Percentiles rank a stretch among this genome's conserved stretches.
Conservation (phyloP, 2,329 filamentous ascomycete genomes). For the Aspergillus pseudotamarii region DNA sequence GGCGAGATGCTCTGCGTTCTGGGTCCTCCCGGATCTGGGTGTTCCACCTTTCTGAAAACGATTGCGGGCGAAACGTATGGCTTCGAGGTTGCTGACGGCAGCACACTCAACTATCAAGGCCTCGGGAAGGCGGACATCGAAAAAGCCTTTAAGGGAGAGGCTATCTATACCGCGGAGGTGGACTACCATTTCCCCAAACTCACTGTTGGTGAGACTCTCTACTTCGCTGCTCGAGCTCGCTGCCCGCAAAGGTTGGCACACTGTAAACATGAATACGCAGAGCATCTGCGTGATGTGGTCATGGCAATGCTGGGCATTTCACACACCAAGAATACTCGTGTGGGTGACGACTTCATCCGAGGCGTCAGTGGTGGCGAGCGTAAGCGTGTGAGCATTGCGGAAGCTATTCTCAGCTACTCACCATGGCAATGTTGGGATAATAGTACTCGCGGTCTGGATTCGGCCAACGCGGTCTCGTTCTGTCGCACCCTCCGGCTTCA, state of each 20-base stretch:
- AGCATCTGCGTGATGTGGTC: background rate
- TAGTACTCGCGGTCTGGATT: background rate
- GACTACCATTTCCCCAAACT: background rate
- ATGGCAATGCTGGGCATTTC: background rate
- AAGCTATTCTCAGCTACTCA: background rate
- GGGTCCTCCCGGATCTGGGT: slow-evolving; percentile 50
- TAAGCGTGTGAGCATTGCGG: slow-evolving; percentile 5
- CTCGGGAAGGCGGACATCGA: slow-evolving; percentile 74
- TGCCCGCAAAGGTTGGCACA: background rate
- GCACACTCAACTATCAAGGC: slow-evolving; percentile 75
- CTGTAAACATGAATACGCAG: too few relatives aligned
- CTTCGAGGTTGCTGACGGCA: slow-evolving; percentile 66
- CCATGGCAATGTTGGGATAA: background rate
- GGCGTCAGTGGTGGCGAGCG: slow-evolving; percentile 8
- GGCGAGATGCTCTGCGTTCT: slow-evolving; percentile 55
- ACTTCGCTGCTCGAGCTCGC: background rate
- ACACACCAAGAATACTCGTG: slow-evolving; percentile 1
- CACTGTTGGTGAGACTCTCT: background rate
- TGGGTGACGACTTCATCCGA: slow-evolving; percentile 3
- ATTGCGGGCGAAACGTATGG: slow-evolving; percentile 78
- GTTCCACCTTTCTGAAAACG: slow-evolving; percentile 79
- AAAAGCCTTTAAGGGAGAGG: slow-evolving; percentile 45
- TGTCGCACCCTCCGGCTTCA: background rate
- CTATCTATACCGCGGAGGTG: background rate
- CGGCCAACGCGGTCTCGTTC: background rate